A percentile compares a stretch with the other conserved stretches of the same genome.
Evolutionary conservation across 306 rosid genomes (phyloP).

Genomic region (Betula pendula): DNA sequence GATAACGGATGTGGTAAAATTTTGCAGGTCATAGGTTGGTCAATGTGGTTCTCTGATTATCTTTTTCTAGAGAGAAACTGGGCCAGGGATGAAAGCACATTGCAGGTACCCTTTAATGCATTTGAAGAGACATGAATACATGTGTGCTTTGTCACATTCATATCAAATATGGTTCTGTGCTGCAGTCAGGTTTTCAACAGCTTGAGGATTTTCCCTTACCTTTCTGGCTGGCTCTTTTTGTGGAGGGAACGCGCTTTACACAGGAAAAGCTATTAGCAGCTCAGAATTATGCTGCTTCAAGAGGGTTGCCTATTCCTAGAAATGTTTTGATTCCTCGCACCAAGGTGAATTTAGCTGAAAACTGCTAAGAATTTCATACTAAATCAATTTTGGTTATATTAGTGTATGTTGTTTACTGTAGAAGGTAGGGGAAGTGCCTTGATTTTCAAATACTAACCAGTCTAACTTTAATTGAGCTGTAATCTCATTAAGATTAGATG

Average conservation of each 20-base stretch:
- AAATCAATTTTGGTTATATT: background rate
- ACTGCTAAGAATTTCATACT: background rate
- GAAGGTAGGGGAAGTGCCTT: background rate
- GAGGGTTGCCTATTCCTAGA: constrained; percentile 71
- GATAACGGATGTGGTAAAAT: background rate
- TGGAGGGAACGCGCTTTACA: constrained; percentile 91
- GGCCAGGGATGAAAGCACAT: constrained; percentile 61
- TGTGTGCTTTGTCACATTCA: background rate
- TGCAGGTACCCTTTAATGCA: constrained; percentile 50
- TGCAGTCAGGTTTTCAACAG: constrained; percentile 63
- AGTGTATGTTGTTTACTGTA: constrained; percentile 10
- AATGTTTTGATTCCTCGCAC: constrained; percentile 91
- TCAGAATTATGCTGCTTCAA: constrained; percentile 78
- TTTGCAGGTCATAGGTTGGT: constrained; percentile 89
- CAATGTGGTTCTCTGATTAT: constrained; percentile 92
- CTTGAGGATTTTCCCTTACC: constrained; percentile 66
- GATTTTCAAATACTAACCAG: background rate
- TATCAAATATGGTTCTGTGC: constrained; percentile 22
- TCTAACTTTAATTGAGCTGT: background rate
- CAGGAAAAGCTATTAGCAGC: constrained; percentile 68
- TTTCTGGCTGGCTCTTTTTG: constrained; percentile 88
- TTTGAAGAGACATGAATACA: background rate
- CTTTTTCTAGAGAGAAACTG: constrained; percentile 80
- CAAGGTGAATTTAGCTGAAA: constrained; percentile 52
- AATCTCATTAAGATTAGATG: background rate